Evolutionary conservation across 2,329 filamentous ascomycete species (phyloP).

Genomic region (Hypocrella siamensis): DNA sequence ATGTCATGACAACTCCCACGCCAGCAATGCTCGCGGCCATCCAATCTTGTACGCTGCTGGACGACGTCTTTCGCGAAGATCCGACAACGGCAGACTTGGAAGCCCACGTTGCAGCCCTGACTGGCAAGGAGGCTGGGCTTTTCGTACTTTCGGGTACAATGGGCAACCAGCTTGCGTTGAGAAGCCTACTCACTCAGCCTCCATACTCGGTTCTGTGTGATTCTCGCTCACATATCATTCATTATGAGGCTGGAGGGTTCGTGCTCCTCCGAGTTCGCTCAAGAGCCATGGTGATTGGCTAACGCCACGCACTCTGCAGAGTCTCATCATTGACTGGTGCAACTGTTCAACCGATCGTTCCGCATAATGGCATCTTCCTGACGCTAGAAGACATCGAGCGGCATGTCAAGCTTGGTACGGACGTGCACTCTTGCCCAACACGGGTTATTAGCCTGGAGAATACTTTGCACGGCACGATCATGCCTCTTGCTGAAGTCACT

Average conservation of each 20-base stretch:
- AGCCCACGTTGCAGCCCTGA: conserved; percentile 53
- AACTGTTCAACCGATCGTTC: conserved; percentile 47
- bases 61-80: conserved; percentile 77
- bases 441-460: conserved; percentile 74
- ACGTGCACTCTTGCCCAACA: conserved; percentile 69
- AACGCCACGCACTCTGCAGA: conserved; percentile 25
- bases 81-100: conserved; percentile 64
- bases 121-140: conserved; percentile 61
- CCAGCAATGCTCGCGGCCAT: conserved; percentile 71
- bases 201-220: conserved; percentile 73
- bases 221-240: conserved; percentile 59
- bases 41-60: conserved; percentile 54
- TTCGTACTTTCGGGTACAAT: conserved; percentile 85
- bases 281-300: background rate
- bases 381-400: conserved; percentile 62
- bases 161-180: conserved; percentile 79
- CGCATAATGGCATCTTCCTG: conserved; percentile 56
- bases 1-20: conserved; percentile 56
- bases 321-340: conserved; percentile 59
- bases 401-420: conserved; percentile 46
- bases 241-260: conserved; percentile 47
- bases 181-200: conserved; percentile 62
- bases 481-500: conserved; percentile 56
- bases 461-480: conserved; percentile 64
- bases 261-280: conserved; percentile 7